Evolutionary conservation across 2,329 filamentous ascomycete genomes (phyloP).

Genomic region (Raffaelea arxii): DNA sequence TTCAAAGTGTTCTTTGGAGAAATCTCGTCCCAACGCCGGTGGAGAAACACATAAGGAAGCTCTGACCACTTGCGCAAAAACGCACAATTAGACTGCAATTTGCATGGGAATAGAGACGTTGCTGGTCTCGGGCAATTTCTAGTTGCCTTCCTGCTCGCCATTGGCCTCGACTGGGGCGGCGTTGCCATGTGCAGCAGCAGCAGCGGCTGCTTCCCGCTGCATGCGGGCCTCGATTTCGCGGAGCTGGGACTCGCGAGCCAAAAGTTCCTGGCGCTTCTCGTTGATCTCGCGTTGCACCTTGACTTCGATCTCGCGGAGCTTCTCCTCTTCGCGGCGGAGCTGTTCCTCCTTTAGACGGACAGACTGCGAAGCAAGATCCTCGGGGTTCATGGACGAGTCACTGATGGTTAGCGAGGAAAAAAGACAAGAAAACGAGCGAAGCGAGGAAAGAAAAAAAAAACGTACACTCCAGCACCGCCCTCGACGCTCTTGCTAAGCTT

Average conservation of each 20-base stretch:
- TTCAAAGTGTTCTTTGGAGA: too few relatives aligned
- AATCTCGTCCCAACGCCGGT: too few relatives aligned
- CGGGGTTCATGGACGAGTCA: slow-evolving; percentile 92
- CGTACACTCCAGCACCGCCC: slow-evolving; percentile 77
- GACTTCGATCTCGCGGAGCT: slow-evolving; percentile 97
- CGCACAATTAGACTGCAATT: too few relatives aligned
- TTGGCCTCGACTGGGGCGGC: slow-evolving; percentile 36
- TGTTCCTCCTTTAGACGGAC: slow-evolving; percentile 99
- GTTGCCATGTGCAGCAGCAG: slow-evolving; percentile 28
- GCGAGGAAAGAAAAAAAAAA: slow-evolving; percentile 21
- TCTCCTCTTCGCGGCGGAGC: slow-evolving; percentile 97
- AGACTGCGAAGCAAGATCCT: slow-evolving; percentile 92
- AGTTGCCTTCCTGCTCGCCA: slow-evolving; percentile 44
- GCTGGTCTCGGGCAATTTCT: slow-evolving; percentile 14
- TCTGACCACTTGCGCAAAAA: too few relatives aligned
- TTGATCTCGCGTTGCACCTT: slow-evolving; percentile 99
- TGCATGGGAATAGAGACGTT: slow-evolving; percentile 2
- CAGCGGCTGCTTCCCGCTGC: slow-evolving; percentile 68
- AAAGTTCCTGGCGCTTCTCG: slow-evolving; percentile 96
- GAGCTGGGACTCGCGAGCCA: slow-evolving; percentile 95
- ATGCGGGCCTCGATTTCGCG: slow-evolving; percentile 98
- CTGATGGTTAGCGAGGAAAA: slow-evolving; percentile 23
- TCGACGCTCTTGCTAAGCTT: slow-evolving; percentile 99
- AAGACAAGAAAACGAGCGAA: slow-evolving; percentile 30
- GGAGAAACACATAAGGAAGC: too few relatives aligned